Percentiles rank a stretch among this genome's conserved stretches.
Evolutionary conservation across 139 green algal genomes (phyloP).

Genomic region (Coccomyxa sp.): DNA sequence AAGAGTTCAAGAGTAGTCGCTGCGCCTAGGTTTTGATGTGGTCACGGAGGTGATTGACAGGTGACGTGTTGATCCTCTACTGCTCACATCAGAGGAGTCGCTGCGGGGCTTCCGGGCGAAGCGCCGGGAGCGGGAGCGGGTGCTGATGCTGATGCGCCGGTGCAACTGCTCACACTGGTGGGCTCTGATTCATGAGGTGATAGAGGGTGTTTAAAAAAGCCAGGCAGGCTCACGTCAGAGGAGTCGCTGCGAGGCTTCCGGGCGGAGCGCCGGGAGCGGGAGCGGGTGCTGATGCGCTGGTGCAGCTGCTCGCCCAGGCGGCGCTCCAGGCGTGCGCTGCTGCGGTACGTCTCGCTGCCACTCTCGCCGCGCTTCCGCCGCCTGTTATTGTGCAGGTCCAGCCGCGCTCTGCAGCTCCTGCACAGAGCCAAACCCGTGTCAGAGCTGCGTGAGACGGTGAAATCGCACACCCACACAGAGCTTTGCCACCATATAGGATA

Average conservation of each 20-base stretch:
- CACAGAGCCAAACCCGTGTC: constrained; percentile 1
- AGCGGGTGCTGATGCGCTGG: neutral
- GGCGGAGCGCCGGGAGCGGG: neutral
- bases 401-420: constrained; percentile 67
- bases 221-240: neutral
- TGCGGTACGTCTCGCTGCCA: neutral
- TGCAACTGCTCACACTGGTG: neutral
- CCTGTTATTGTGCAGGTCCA: constrained; percentile 38
- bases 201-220: neutral
- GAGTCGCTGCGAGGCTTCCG: neutral
- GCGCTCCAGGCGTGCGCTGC: neutral
- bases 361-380: constrained; percentile 14
- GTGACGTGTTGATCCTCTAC: no score
- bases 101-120: neutral
- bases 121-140: neutral
- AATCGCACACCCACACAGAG: neutral
- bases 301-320: neutral
- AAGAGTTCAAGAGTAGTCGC: no score
- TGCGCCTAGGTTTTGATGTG: no score
- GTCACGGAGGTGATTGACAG: no score
- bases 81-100: neutral
- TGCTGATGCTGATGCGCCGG: neutral
- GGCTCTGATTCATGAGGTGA: neutral
- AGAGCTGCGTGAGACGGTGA: neutral
- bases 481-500: no score